These are phyloP conservation scores for Pythium oligandrum DNA, from an alignment of 352 stramenopile species.

Conservation along the genomic window DNA sequence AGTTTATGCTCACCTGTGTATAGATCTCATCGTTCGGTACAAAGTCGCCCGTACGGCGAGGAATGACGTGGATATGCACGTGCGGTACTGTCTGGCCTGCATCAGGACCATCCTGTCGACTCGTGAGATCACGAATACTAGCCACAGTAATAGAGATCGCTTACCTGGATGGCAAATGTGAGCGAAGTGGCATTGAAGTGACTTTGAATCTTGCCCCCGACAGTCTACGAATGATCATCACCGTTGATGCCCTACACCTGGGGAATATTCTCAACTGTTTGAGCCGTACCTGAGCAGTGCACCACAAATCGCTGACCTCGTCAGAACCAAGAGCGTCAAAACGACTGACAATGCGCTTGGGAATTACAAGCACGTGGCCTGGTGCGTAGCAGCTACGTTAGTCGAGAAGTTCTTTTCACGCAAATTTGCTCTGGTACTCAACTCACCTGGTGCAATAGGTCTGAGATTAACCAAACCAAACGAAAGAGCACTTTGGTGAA, in stretches of 20 bases:
- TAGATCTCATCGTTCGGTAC: slow-evolving; percentile 91
- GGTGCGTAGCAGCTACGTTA: neutral
- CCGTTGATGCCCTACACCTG: neutral
- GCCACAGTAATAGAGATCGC: neutral
- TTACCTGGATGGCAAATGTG: slow-evolving; percentile 90
- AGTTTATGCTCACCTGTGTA: slow-evolving; percentile 44
- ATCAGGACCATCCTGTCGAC: slow-evolving; percentile 66
- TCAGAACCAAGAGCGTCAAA: slow-evolving; percentile 76
- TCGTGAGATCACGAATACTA: neutral
- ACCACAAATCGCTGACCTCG: slow-evolving; percentile 89
- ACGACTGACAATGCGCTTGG: slow-evolving; percentile 64
- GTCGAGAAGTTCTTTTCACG: too few species aligned
- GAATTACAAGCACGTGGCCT: slow-evolving; percentile 90
- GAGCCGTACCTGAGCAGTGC: slow-evolving; percentile 50
- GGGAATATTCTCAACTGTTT: neutral
- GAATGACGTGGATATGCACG: slow-evolving; percentile 93
- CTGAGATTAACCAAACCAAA: slow-evolving; percentile 92
- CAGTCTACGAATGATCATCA: slow-evolving; percentile 18
- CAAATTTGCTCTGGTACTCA: too few species aligned
- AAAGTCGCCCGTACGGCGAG: slow-evolving; percentile 75
- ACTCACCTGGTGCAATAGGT: slow-evolving; percentile 83
- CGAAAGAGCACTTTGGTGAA: slow-evolving; percentile 47
- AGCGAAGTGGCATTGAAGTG: slow-evolving; percentile 74
- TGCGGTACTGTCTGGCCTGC: slow-evolving; percentile 92
- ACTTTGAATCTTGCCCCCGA: slow-evolving; percentile 68